Evolutionary conservation across 2,329 filamentous ascomycete species (phyloP), one percentile per base, ranked within the genome.

Genomic region (Hymenotorrendiella dingleyae): DNA sequence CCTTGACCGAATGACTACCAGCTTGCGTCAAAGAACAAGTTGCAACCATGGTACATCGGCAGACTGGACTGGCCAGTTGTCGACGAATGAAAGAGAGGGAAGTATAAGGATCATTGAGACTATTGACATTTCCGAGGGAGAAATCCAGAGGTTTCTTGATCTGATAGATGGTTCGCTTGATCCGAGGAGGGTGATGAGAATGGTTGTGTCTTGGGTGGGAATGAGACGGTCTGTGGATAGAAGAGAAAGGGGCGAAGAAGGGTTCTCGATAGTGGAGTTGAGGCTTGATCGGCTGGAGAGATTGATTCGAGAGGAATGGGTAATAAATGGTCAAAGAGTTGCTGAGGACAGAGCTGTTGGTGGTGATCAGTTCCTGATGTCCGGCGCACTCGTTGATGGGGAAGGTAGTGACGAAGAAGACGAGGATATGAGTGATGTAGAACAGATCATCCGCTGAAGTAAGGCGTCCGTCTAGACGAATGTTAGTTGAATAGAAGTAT

Each of bases 221-320:
- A 2, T 27, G 0, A 4, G 12, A 6, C 22, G 28, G 4, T 29
- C 4, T 3, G 30, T 36, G 3, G 39, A 42, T 14, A 16, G 17
- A 14, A n/a, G 14, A 11, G 27, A 32, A 27, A 9, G 8, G 17
- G 14, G 5, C 11, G 39, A 42, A 20, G 12, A 11, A 10, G 12
- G 17, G 6, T n/a, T 36, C 6, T 19, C 32, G n/a, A 11, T 10
- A 4, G 14, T 16, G 21, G 17, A 41, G 12, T 26, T 45, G 17
- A 19, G 36, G 28, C 23, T 45, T 6, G 38, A 45, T 28, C 23
- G 43, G 6, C 14, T 45, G 27, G 33, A 42, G 8, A 33, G 38
- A 23, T 27, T 45, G 24, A 38, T 42, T 16, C 27, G 36, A 17
- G 38, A 45, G 17, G 43, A 45, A 14, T 14, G 9, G 22, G 14